Percentiles rank a stretch among this genome's conserved stretches.
phyloP scores from a whole-genome alignment of 129 eudicot species.

The Solidago caesia region DNA sequence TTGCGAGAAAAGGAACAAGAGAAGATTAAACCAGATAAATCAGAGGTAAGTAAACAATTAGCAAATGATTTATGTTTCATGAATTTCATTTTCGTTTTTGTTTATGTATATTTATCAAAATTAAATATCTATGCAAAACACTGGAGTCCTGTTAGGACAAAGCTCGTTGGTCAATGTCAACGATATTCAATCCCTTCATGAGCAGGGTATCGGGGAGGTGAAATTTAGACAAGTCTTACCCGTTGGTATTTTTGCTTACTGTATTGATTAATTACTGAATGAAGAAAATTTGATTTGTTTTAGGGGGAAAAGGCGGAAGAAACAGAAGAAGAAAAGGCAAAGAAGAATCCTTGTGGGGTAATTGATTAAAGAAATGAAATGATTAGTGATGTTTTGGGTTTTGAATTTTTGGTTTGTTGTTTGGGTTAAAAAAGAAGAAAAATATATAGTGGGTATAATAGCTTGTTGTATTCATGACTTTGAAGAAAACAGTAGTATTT shows the following conservation, averaged over 20 bases:
- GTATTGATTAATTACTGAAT: not conserved
- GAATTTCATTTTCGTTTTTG: not conserved
- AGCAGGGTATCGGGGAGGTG: too few relatives aligned
- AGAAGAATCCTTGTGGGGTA: slow-evolving; percentile 16
- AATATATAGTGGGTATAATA: slow-evolving; percentile 27
- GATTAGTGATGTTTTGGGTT: not conserved
- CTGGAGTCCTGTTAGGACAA: too few relatives aligned
- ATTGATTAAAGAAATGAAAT: slow-evolving; percentile 15
- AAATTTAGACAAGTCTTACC: too few relatives aligned
- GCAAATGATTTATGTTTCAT: not conserved
- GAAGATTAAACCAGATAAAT: slow-evolving; percentile 46
- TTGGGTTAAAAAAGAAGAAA: not conserved
- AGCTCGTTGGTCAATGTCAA: too few relatives aligned
- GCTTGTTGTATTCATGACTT: slow-evolving; percentile 32
- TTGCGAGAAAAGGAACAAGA: slow-evolving; percentile 63
- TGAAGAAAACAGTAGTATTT: not conserved
- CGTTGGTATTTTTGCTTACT: not conserved
- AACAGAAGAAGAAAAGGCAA: slow-evolving; percentile 15
- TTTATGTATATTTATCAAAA: not conserved
- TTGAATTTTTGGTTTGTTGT: slow-evolving; percentile 25
- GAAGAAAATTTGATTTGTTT: not conserved
- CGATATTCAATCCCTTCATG: too few relatives aligned
- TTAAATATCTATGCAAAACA: too few relatives aligned
- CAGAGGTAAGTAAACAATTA: slow-evolving; percentile 29
- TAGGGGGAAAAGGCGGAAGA: slow-evolving; percentile 24